phyloP scores from a whole-genome alignment of 257 asterid species.

The Hygrophila difformis region DNA sequence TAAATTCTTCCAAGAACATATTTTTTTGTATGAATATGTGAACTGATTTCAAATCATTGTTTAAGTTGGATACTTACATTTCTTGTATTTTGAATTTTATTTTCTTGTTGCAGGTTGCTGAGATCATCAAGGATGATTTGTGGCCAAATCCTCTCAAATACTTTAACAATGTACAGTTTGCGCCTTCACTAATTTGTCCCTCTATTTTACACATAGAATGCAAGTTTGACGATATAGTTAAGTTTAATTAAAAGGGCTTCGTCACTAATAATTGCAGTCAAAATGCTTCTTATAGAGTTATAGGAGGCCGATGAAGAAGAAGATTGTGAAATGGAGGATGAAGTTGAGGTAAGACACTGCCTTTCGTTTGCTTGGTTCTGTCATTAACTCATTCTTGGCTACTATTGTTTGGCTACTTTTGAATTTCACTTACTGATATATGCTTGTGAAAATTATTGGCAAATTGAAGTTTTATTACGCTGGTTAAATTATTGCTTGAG shows the following conservation, averaged over 20 bases:
- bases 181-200: not conserved
- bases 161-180: constrained; percentile 30
- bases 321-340: constrained; percentile 21
- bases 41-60: not conserved
- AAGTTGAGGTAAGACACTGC: constrained; percentile 16
- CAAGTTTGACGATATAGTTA: not conserved
- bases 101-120: constrained; percentile 34
- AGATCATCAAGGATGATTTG: constrained; percentile 55
- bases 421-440: too few species aligned
- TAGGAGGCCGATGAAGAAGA: constrained; percentile 37
- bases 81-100: not conserved
- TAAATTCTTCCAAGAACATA: constrained; percentile 10
- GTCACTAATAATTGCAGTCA: too few species aligned
- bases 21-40: not conserved
- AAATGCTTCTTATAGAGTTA: too few species aligned
- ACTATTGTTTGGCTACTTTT: too few species aligned
- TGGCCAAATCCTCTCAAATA: constrained; percentile 61
- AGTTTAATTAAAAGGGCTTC: not conserved
- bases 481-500: too few species aligned
- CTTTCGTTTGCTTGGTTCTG: not conserved
- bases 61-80: not conserved
- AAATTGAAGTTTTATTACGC: too few species aligned
- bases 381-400: too few species aligned
- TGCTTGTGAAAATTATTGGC: too few species aligned
- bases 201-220: not conserved